Conservation (phyloP, 2,329 filamentous ascomycete species). For the Aspergillus sergii region DNA sequence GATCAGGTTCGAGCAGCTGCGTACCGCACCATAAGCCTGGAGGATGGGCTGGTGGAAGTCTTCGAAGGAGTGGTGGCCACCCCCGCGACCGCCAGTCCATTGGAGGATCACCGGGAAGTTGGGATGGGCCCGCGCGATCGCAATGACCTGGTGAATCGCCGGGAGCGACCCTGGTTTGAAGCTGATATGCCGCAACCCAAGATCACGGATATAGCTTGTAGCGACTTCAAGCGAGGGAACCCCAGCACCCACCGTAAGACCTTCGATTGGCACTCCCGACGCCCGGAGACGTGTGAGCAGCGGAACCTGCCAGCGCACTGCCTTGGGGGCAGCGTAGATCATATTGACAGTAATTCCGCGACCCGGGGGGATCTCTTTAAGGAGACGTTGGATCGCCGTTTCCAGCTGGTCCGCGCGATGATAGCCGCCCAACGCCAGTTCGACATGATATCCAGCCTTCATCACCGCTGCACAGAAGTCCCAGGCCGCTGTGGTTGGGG, state of each 20-base stretch:
- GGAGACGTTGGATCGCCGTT: conserved; percentile 79
- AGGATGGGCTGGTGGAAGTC: conserved; percentile 92
- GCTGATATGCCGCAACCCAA: conserved; percentile 87
- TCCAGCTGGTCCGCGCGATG: conserved; percentile 83
- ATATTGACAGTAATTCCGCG: conserved; percentile 87
- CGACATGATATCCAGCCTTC: conserved; percentile 93
- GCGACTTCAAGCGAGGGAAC: conserved; percentile 92
- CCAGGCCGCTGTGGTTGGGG: conserved; percentile 83
- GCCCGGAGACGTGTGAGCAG: conserved; percentile 76
- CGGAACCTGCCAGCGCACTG: conserved; percentile 92
- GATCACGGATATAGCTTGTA: conserved; percentile 88
- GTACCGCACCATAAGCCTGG: conserved; percentile 86
- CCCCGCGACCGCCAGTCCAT: conserved; percentile 90
- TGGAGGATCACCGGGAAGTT: conserved; percentile 86
- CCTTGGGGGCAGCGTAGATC: conserved; percentile 86
- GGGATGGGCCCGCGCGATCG: conserved; percentile 88
- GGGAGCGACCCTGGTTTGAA: conserved; percentile 92
- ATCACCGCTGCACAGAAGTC: conserved; percentile 93
- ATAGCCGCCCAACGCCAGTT: conserved; percentile 87
- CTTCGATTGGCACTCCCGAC: conserved; percentile 87
- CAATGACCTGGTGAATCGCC: conserved; percentile 84
- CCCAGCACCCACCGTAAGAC: conserved; percentile 89
- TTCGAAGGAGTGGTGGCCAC: conserved; percentile 90
- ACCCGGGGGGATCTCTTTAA: conserved; percentile 78
- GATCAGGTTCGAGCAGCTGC: conserved; percentile 82